A percentile compares a stretch with the other conserved stretches of the same genome.
Conservation (phyloP, 78 protist species). For the Polysphondylium violaceum region DNA sequence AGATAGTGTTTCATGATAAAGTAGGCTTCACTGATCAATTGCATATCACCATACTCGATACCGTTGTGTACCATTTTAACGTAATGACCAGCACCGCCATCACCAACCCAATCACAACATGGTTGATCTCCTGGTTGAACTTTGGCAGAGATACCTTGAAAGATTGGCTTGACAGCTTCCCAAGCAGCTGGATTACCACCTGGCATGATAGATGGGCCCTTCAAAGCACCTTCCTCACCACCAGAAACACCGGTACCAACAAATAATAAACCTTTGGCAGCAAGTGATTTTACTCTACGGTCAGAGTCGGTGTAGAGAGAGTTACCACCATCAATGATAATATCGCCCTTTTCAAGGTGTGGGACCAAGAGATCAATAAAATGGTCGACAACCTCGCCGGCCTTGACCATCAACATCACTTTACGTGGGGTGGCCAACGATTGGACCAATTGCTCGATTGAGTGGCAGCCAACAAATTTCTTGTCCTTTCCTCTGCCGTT, state of each 20-base stretch:
- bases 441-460: conserved; percentile 83
- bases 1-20: conserved; percentile 77
- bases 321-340: conserved; percentile 98
- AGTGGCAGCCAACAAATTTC: conserved; percentile 84
- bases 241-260: conserved; percentile 98
- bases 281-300: conserved; percentile 85
- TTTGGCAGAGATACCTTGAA: conserved; percentile 90
- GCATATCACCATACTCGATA: conserved; percentile 99
- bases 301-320: conserved; percentile 87
- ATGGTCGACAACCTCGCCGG: conserved; percentile 95
- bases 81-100: conserved; percentile 98
- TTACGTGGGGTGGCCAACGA: conserved; percentile 89
- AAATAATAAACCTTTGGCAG: conserved; percentile 84
- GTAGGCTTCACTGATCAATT: conserved; percentile 94
- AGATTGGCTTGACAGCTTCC: conserved; percentile 84
- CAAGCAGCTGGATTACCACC: conserved; percentile 93
- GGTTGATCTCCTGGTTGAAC: conserved; percentile 86
- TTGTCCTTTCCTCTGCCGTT: conserved; percentile 86
- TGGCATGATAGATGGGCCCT: conserved; percentile 99
- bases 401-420: conserved; percentile 94
- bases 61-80: conserved; percentile 99
- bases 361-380: conserved; percentile 79
- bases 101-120: conserved; percentile 96
- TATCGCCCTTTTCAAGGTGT: conserved; percentile 89
- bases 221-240: conserved; percentile 98